Evolutionary conservation across 768 basidiomycete genomes (phyloP), one percentile per base, ranked within the genome.

Genomic region (Hygrophorus pudorinus): DNA sequence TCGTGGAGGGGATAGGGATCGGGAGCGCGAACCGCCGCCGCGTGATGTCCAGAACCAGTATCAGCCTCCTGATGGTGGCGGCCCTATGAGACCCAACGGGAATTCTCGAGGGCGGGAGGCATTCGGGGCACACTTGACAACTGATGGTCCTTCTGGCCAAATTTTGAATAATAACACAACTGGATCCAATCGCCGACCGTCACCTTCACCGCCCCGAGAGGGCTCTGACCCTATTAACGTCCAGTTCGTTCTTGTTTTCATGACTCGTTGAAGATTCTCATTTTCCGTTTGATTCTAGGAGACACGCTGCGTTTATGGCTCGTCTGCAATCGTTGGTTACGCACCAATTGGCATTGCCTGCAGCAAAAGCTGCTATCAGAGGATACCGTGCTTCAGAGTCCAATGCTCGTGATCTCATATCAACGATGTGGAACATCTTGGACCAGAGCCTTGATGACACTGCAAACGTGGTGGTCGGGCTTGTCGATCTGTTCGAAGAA

Each of bases 381-480:
- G 78, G 84, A 21, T 99, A 84, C 63, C 74, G 77, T 18, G 60
- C 71, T 2, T 79, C 79, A 33, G 93, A 99, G 58, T 76, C 79
- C 7, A 78, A 75, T 32, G 85, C 91, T 2, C 71, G 79, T 3
- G 94, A 94, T 60, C 70, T 97, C 49, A 81, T 97, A 41, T 81
- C 81, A 32, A 93, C 87, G 0, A 68, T 93, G n/a, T 94, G 81
- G 81, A 86, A 81, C 56, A 71, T 62, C 34, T 53, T 64, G 62
- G 65, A 70, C 45, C 54, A 57, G 41, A 63, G 66, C 35, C 59
- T 85, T 16, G 90, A 96, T 41, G 71, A 78, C 24, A 85, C 88
- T 0, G 81, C 80, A 0, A 78, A 82, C 48, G 73, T 87, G 28
- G 67, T 90, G 35, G 84, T 81, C 47, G 66, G 74, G 2, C 67